Evolutionary conservation across 441 rosid genomes (phyloP).

Genomic region (Pelargonium citronellum): DNA sequence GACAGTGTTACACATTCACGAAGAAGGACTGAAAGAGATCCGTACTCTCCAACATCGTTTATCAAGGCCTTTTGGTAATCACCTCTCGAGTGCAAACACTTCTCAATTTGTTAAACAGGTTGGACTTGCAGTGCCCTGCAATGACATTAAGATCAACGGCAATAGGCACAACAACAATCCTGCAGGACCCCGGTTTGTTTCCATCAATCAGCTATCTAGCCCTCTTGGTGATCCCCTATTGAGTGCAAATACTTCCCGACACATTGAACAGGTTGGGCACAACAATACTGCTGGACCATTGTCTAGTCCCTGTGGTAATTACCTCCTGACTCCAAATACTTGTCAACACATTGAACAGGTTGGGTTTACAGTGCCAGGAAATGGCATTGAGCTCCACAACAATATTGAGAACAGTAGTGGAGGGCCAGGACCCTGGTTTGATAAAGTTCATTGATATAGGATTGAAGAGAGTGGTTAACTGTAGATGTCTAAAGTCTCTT

Average conservation of each 20-base stretch:
- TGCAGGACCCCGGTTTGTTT: not conserved
- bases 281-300: too few species aligned
- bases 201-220: too few species aligned
- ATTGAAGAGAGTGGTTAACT: not conserved
- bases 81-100: not conserved
- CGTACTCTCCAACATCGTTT: not conserved
- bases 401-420: too few species aligned
- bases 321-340: too few species aligned
- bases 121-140: not conserved
- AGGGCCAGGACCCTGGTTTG: not conserved
- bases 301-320: too few species aligned
- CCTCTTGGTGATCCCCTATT: too few species aligned
- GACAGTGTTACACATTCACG: not conserved
- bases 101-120: not conserved
- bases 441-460: not conserved
- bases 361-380: too few species aligned
- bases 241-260: too few species aligned
- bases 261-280: too few species aligned
- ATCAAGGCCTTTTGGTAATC: not conserved
- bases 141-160: not conserved
- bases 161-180: not conserved
- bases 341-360: too few species aligned
- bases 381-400: too few species aligned
- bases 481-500: not conserved
- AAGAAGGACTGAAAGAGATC: constrained; percentile 6